These are phyloP conservation scores for Nicotiana attenuata DNA, from an alignment of 257 asterid species.

Conservation along the genomic window DNA sequence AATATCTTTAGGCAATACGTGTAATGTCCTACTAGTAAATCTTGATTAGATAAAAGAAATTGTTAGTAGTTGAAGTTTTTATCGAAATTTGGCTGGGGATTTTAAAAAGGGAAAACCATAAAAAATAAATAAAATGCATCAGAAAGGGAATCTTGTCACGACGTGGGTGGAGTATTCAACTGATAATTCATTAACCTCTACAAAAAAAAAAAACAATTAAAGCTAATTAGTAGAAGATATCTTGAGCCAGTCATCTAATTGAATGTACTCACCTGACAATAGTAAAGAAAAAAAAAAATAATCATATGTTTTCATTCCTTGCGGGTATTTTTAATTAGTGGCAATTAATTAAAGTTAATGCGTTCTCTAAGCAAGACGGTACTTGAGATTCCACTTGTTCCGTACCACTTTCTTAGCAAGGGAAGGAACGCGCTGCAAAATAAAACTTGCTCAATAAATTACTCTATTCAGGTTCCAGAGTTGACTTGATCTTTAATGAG, in stretches of 20 bases:
- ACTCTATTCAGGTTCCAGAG: not conserved
- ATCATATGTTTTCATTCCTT: not conserved
- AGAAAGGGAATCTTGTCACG: not conserved
- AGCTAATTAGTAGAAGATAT: not conserved
- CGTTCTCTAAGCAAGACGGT: not conserved
- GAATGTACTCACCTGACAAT: constrained; percentile 6
- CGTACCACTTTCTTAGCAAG: constrained; percentile 12
- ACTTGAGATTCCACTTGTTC: constrained; percentile 9
- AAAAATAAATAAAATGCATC: not conserved
- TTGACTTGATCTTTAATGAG: not conserved
- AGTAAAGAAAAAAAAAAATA: not conserved
- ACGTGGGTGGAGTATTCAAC: not conserved
- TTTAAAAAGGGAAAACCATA: not conserved
- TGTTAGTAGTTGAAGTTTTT: not conserved
- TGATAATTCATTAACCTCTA: not conserved
- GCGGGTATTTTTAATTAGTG: not conserved
- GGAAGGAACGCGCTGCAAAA: not conserved
- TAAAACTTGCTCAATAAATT: not conserved
- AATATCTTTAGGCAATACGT: not conserved
- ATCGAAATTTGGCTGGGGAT: not conserved
- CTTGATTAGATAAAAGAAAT: not conserved
- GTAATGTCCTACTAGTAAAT: not conserved
- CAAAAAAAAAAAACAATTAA: not conserved
- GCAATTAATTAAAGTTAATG: not conserved
- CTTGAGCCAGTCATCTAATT: not conserved